Evolutionary conservation across 169 alveolate genomes (phyloP), one percentile per base, ranked within the genome.

Genomic region (Cryptosporidium tyzzeri): DNA sequence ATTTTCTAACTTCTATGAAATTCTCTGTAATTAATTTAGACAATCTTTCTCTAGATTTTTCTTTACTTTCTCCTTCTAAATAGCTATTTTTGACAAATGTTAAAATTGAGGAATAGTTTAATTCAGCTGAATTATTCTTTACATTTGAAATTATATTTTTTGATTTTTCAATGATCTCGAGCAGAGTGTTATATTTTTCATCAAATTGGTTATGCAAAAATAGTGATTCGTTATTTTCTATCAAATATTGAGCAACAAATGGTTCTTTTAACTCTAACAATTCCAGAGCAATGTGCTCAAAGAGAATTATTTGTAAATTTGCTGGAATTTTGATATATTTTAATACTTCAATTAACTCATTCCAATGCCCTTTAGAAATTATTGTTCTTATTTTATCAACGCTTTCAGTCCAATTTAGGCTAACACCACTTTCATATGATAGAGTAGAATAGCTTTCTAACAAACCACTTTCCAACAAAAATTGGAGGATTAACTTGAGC

Each of bases 231-330:
- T 51, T 33, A 41, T 80, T 80, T 29, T 62, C 68, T 10, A 80
- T 14, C 26, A 80, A 62, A 26, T 31, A 48, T 29, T 62, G 69
- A 14, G 89, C 89, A 44, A 65, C 80, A 61, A 44, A 80, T 7
- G 89, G 89, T 7, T 80, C 89, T 48, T 62, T 80, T 41, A 48
- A 26, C 62, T 80, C 89, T 10, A 80, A 14, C 12, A 80, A 55
- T 21, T 80, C 89, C 6, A 65, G n/a, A 5, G 59, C 35, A n/a
- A 80, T 80, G 45, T 80, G 89, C 23, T 80, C 89, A 61, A 62
- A 80, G 31, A 59, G 33, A 58, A 62, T 61, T 3, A 37, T n/a
- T 29, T 21, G 68, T 53, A 80, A 21, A 12, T 80, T 41, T 33
- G 41, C 37, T 6, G 89, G 89, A 21, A 80, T 26, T 39, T 80